Evolutionary conservation across 441 rosid genomes (phyloP), one percentile per base, ranked within the genome.

Genomic region (Rhodomyrtus psidioides): DNA sequence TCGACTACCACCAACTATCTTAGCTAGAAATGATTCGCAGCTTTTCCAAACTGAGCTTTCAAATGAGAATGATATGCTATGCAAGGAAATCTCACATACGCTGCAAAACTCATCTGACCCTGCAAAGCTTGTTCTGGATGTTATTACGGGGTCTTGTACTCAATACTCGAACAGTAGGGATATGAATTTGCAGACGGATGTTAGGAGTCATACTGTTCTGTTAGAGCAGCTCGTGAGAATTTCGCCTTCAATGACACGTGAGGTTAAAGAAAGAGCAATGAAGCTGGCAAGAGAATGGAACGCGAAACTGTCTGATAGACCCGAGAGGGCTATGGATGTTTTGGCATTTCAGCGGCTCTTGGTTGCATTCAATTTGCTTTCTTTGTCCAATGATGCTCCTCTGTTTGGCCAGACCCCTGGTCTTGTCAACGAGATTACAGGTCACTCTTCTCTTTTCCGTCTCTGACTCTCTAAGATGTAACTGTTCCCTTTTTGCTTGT

Each of bases 101-200:
- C 90, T 93, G 84, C 87, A 75, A 81, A 8, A 74, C 24, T 44
- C 90, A 17, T 59, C 75, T 2, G 91, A 94, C 88, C 96, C 94
- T 28, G 92, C 94, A 83, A 88, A 81, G 84, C 83, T 89, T 84
- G 92, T 94, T 76, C 87, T 94, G 85, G 89, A 91, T 83, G 55
- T 86, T 62, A 87, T 92, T 46, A 86, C 83, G 79, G 89, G 83
- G 21, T 86, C 84, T 44, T 86, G 82, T 86, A 27, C 39, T 53
- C 87, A 53, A 55, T 87, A 84, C 54, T 55, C 53, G 27, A 88
- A 86, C 82, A 84, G 89, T 53, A 87, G 85, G 75, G 87, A 53
- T 53, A 27, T 57, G 53, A 58, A 86, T 42, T 87, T 86, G 30
- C 85, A 90, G 57, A 91, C 83, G 86, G 84, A 58, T 84, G 19